These are phyloP conservation scores for Russula dissimulans DNA, from an alignment of 768 basidiomycete genomes.

Conservation along the genomic window DNA sequence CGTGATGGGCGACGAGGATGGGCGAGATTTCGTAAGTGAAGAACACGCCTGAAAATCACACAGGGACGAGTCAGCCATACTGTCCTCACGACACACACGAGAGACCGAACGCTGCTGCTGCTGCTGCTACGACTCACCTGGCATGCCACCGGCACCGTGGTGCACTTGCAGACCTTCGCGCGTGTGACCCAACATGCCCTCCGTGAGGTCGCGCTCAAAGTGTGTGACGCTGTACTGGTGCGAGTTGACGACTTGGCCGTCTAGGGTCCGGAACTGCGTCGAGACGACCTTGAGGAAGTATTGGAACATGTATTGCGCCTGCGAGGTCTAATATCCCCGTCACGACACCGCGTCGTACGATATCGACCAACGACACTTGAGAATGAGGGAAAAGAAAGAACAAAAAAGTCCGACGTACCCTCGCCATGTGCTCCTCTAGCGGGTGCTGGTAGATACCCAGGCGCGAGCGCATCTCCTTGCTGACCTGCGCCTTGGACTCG, in stretches of 20 bases:
- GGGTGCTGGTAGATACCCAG: constrained; percentile 72
- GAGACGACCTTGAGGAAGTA: constrained; percentile 99
- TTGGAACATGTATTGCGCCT: constrained; percentile 91
- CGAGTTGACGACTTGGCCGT: constrained; percentile 68
- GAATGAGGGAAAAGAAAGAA: background rate
- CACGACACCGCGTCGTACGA: no score
- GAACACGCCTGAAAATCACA: constrained; percentile 50
- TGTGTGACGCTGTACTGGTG: constrained; percentile 95
- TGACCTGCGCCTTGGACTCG: constrained; percentile 49
- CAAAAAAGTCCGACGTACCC: constrained; percentile 33
- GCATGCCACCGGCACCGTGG: constrained; percentile 67
- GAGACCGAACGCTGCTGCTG: no score
- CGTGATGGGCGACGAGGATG: constrained; percentile 85
- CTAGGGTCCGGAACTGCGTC: constrained; percentile 83
- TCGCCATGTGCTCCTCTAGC: constrained; percentile 54
- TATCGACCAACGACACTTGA: background rate
- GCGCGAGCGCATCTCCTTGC: constrained; percentile 55
- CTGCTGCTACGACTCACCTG: constrained; percentile 31
- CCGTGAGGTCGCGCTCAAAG: constrained; percentile 84
- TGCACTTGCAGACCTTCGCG: constrained; percentile 59
- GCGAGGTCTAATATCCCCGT: constrained; percentile 44
- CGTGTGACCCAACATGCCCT: constrained; percentile 50
- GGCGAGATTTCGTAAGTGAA: constrained; percentile 97
- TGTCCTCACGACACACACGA: no score
- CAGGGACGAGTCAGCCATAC: background rate